These are phyloP conservation scores for Blastocystis sp. DNA, from an alignment of 352 stramenopile genomes.

Conservation along the genomic window DNA sequence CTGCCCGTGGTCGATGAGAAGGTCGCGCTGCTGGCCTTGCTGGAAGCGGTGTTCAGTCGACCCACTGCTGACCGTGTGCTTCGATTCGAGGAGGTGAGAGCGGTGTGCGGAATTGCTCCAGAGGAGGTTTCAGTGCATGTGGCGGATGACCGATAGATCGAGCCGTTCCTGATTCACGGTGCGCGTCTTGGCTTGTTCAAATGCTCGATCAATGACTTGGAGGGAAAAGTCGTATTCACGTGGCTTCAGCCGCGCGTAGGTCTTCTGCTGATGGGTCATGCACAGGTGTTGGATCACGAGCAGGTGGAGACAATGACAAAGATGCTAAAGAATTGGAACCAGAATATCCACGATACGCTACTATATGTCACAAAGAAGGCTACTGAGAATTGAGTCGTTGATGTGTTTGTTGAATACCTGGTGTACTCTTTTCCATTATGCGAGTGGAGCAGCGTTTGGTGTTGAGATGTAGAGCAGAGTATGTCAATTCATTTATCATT, in stretches of 20 bases:
- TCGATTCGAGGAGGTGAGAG: not conserved
- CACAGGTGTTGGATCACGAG: conserved; percentile 21
- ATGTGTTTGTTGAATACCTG: conserved; percentile 1
- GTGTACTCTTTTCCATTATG: not conserved
- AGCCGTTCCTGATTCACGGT: conserved; percentile 39
- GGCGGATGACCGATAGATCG: not conserved
- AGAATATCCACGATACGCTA: conserved; percentile 35
- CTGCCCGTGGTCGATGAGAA: conserved; percentile 29
- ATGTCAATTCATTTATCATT: not conserved
- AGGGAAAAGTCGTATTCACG: conserved; percentile 43
- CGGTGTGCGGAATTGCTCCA: not conserved
- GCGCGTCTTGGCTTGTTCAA: conserved; percentile 36
- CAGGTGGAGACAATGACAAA: conserved; percentile 1
- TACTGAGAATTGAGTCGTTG: not conserved
- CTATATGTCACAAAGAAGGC: conserved; percentile 46
- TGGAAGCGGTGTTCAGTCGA: not conserved
- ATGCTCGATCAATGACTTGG: conserved; percentile 5
- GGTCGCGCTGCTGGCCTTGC: conserved; percentile 9
- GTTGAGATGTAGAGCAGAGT: not conserved
- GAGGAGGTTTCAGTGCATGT: not conserved
- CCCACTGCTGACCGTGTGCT: not conserved
- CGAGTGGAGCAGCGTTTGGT: not conserved
- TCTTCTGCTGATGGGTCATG: not conserved
- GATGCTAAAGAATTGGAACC: conserved; percentile 31
- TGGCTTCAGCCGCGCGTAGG: conserved; percentile 24